Conservation (phyloP, 129 eudicot genomes). For the Apium graveolens region DNA sequence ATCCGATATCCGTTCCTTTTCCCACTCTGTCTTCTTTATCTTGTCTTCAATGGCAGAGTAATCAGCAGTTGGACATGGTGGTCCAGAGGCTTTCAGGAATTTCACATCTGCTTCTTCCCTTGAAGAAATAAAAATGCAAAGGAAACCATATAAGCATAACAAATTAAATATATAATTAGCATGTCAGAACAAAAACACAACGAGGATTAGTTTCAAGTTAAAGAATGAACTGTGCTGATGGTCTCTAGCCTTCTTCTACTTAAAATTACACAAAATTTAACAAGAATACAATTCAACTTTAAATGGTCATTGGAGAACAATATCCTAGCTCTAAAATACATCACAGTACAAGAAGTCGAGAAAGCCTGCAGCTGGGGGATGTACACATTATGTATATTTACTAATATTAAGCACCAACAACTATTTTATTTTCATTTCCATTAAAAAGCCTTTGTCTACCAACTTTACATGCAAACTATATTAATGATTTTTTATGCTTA, state of each 20-base stretch:
- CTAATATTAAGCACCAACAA: not conserved
- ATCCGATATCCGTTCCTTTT: conserved; percentile 46
- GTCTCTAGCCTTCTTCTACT: not conserved
- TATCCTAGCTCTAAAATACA: no score
- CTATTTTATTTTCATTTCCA: not conserved
- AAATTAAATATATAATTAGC: not conserved
- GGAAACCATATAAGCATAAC: not conserved
- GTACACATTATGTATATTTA: not conserved
- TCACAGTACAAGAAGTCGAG: no score
- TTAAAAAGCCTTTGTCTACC: no score
- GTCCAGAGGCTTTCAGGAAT: conserved; percentile 47
- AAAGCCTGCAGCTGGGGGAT: no score
- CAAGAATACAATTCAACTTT: not conserved
- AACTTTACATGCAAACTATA: not conserved
- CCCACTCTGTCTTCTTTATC: conserved; percentile 61
- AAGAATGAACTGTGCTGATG: not conserved
- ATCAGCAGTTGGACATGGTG: conserved; percentile 34
- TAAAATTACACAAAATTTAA: not conserved
- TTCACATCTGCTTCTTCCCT: conserved; percentile 63
- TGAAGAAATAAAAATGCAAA: not conserved
- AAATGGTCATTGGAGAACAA: not conserved
- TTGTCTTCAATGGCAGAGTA: conserved; percentile 47
- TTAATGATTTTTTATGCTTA: not conserved
- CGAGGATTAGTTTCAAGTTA: not conserved
- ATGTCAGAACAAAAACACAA: not conserved